A percentile compares a stretch with the other conserved stretches of the same genome.
Evolutionary conservation across 139 green algal species (phyloP).

Genomic region (Chlorella sorokiniana): DNA sequence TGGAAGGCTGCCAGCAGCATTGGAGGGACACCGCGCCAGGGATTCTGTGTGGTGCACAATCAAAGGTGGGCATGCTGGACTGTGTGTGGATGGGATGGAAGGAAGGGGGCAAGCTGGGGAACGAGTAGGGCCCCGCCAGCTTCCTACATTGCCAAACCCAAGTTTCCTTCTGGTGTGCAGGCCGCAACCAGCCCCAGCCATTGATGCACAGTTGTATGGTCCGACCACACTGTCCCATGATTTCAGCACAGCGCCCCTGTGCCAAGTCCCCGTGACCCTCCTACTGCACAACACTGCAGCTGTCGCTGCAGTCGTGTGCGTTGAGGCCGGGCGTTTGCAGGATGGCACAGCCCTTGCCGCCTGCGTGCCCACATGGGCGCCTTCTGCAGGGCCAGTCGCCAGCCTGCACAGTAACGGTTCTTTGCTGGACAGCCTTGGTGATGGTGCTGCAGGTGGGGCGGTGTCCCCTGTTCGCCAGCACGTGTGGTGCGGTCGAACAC

Average conservation of each 20-base stretch:
- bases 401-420: neutral
- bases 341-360: neutral
- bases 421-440: neutral
- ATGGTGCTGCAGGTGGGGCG: neutral
- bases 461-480: conserved; percentile 46
- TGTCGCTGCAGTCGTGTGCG: conserved; percentile 29
- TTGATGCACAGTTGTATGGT: conserved; percentile 28
- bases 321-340: conserved; percentile 37
- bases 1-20: neutral
- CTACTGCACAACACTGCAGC: conserved; percentile 63
- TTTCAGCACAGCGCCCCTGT: conserved; percentile 55
- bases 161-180: no score
- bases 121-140: no score
- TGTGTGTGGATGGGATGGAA: no score
- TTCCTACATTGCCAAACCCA: no score
- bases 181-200: conserved; percentile 19
- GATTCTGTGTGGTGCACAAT: conserved; percentile 22
- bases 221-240: conserved; percentile 47
- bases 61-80: conserved; percentile 16
- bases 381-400: neutral
- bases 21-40: neutral
- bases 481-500: conserved; percentile 51
- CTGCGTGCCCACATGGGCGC: neutral
- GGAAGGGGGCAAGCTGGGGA: no score
- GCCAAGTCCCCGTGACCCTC: conserved; percentile 57